A percentile compares a stretch with the other conserved stretches of the same genome.
Evolutionary conservation across 768 basidiomycete genomes (phyloP).

Genomic region (Tricholoma matsutake): DNA sequence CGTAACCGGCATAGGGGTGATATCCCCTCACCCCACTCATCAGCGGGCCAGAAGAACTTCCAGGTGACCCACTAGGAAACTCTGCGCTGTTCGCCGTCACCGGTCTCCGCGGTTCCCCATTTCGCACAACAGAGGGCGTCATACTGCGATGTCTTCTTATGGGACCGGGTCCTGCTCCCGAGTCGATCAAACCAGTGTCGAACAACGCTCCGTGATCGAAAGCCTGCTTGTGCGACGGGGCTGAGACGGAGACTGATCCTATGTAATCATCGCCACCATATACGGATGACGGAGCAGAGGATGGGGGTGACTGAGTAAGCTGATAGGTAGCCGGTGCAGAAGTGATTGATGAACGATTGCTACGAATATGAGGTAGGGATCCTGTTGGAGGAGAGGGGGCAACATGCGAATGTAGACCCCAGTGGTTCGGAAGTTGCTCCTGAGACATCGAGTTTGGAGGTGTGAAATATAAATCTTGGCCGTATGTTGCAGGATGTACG

Average conservation of each 20-base stretch:
- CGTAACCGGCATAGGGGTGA: slow-evolving; percentile 52
- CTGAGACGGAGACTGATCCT: slow-evolving; percentile 48
- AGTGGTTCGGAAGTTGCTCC: slow-evolving; percentile 21
- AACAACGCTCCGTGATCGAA: slow-evolving; percentile 61
- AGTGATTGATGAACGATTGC: slow-evolving; percentile 21
- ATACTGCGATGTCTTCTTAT: slow-evolving; percentile 71
- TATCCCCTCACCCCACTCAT: slow-evolving; percentile 44
- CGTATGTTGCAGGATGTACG: slow-evolving; percentile 18
- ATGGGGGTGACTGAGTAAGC: slow-evolving; percentile 24
- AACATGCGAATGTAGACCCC: slow-evolving; percentile 36
- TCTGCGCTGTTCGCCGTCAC: slow-evolving; percentile 39
- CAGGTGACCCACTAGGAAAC: slow-evolving; percentile 35
- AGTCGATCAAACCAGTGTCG: slow-evolving; percentile 38
- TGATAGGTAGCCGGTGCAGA: slow-evolving; percentile 25
- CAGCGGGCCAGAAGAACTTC: slow-evolving; percentile 25
- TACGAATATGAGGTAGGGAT: slow-evolving; percentile 22
- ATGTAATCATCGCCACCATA: slow-evolving; percentile 37
- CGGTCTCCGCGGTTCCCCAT: slow-evolving; percentile 49
- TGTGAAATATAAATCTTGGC: slow-evolving; percentile 16
- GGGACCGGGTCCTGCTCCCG: slow-evolving; percentile 47
- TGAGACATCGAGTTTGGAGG: slow-evolving; percentile 1
- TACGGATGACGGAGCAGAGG: slow-evolving; percentile 28
- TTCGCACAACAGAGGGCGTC: slow-evolving; percentile 63
- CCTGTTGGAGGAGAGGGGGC: slow-evolving; percentile 37
- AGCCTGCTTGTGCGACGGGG: slow-evolving; percentile 64